Percentiles rank a stretch among this genome's conserved stretches.
Conservation (phyloP, 1,284 basidiomycete species). For the Fistulinella cinereoalba region DNA sequence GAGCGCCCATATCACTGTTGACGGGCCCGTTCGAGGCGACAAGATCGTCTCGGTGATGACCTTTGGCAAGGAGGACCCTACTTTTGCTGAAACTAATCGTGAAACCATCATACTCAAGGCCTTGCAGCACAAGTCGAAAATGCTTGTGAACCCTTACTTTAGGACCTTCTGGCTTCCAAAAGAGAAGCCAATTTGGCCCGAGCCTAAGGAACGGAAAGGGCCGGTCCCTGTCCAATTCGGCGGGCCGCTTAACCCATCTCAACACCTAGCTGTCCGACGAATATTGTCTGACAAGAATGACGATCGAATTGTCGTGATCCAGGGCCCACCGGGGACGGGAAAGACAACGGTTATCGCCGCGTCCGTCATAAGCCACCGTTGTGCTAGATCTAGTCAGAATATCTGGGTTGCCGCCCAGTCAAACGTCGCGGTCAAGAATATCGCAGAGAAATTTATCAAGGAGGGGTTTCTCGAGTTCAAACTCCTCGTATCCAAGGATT, state of each 20-base stretch:
- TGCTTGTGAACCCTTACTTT: slow-evolving; percentile 46
- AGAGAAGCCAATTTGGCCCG: slow-evolving; percentile 12
- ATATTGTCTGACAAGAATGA: slow-evolving; percentile 37
- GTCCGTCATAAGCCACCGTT: slow-evolving; percentile 43
- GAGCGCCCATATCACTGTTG: slow-evolving; percentile 21
- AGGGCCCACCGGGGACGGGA: slow-evolving; percentile 54
- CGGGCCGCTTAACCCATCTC: slow-evolving; percentile 38
- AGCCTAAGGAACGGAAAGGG: not conserved
- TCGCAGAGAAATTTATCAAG: slow-evolving; percentile 46
- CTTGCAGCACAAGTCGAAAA: slow-evolving; percentile 33
- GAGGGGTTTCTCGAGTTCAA: slow-evolving; percentile 38
- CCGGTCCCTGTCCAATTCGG: slow-evolving; percentile 6
- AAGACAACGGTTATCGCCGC: slow-evolving; percentile 41
- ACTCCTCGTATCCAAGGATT: slow-evolving; percentile 45
- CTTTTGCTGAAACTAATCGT: slow-evolving; percentile 41
- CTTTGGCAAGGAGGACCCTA: slow-evolving; percentile 43
- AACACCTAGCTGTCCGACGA: slow-evolving; percentile 35
- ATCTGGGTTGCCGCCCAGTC: slow-evolving; percentile 74
- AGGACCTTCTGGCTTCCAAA: slow-evolving; percentile 40
- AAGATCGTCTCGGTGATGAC: slow-evolving; percentile 37
- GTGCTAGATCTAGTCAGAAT: slow-evolving; percentile 14
- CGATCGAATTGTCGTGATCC: slow-evolving; percentile 50
- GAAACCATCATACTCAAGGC: slow-evolving; percentile 34
- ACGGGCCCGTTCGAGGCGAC: slow-evolving; percentile 19
- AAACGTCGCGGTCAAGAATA: slow-evolving; percentile 57